These are phyloP conservation scores for Eutrema japonicum DNA, from an alignment of 345 rosid genomes.

Conservation along the genomic window DNA sequence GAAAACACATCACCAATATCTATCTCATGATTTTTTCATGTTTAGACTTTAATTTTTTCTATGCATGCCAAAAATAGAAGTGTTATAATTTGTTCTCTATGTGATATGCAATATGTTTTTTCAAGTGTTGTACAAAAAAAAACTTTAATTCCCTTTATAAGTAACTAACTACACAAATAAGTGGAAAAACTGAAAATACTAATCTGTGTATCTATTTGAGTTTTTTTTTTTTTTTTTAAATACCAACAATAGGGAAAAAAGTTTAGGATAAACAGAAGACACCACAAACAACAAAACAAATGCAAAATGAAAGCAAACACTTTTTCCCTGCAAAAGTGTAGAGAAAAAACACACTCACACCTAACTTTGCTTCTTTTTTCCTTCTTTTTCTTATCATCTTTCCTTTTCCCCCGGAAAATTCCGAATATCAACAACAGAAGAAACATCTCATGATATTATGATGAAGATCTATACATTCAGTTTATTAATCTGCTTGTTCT, in stretches of 20 bases:
- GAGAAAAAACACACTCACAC: conserved; percentile 37
- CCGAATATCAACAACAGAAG: conserved; percentile 9
- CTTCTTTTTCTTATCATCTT: conserved; percentile 22
- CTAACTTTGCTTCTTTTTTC: conserved; percentile 32
- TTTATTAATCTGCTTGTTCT: conserved; percentile 38
- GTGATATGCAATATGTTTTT: background rate
- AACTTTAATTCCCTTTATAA: background rate
- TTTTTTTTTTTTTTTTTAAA: too few species aligned
- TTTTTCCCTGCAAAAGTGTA: conserved; percentile 50
- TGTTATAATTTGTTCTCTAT: background rate
- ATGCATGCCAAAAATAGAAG: too few species aligned
- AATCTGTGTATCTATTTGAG: background rate
- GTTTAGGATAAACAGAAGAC: conserved; percentile 14
- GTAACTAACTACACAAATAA: conserved; percentile 5
- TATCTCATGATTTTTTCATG: too few species aligned
- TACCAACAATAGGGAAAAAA: conserved; percentile 6
- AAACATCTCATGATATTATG: conserved; percentile 20
- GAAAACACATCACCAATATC: too few species aligned
- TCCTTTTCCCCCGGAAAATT: background rate
- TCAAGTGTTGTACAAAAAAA: too few species aligned
- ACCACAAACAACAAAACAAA: conserved; percentile 36
- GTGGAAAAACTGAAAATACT: background rate
- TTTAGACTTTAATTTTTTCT: too few species aligned
- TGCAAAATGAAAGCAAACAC: conserved; percentile 42
- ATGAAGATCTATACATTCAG: conserved; percentile 46